Evolutionary conservation across 1,284 basidiomycete genomes (phyloP), one percentile per base, ranked within the genome.

Genomic region (Leccinum insolens): DNA sequence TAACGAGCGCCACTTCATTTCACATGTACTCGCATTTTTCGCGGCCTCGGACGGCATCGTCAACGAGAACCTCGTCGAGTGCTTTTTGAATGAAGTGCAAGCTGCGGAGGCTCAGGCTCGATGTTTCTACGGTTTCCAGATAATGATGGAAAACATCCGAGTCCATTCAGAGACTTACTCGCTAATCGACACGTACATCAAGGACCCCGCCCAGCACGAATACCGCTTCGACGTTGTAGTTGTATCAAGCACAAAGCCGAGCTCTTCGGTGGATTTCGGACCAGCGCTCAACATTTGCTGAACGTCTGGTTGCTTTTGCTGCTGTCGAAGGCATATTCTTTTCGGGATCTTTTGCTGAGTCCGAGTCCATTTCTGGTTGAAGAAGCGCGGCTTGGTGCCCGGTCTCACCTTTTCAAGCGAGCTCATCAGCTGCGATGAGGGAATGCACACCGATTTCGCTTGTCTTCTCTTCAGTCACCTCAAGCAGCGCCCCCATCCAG

Each of bases 251-350:
- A 88, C 80, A 98, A 98, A 81, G 96, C 95, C 17, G 89, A 95
- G 96, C 96, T 0, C 85, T 99, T 62, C 86, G 84, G 57, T 99
- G 96, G 97, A 98, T 99, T 74, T 87, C 90, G 0, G 96, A 99
- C 81, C 82, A 89, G 63, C 78, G 83, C 2, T 94, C 95, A 0
- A 91, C 91, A 0, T 99, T 99, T 73, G 95, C 89, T 14, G 96
- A 98, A 81, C 92, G 97, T 61, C 85, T 99, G 9, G 88, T 99
- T 39, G 97, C 97, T 2, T 99, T 99, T 76, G 96, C 96, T n/a
- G 95, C 96, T 3, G 96, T 99, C 39, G 97, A 99, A 82, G 96
- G 96, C 61, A 98, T 99, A 76, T 98, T 99, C 85, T 99, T 99
- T 84, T 98, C 95, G 0, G 95, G 95, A 17, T 94, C 93, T 3